Evolutionary conservation across 176 grass and related monocot species (phyloP), one percentile per base, ranked within the genome.

Genomic region (Raddia guianensis): DNA sequence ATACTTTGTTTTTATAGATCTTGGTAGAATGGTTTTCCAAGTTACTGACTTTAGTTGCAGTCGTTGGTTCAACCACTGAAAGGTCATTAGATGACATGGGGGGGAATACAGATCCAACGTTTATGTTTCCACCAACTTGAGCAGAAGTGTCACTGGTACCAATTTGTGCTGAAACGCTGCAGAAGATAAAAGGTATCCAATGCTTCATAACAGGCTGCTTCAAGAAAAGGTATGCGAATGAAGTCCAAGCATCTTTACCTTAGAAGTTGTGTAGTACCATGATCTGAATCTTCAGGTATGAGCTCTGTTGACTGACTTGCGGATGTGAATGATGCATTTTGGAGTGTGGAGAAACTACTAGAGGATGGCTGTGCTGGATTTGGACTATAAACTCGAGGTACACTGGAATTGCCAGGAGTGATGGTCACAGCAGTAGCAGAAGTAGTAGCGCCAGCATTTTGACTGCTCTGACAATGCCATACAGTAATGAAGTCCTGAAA

Each of bases 401-500:
- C 34, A 66, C 65, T 76, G 21, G 86, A 82, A 85, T 91, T 79
- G 52, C 59, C 68, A 62, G 84, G 53, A 63, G 73, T 75, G 78
- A 68, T 19, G 9, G 78, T 60, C 49, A 65, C 49, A 5, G 88
- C 60, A 45, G 84, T 83, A 66, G 75, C 69, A 88, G 89, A 8
- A 78, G 88, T 49, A 9, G 66, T 80, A 83, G 86, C 74, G 64
- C 73, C 86, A 81, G 88, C 80, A 91, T 89, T 98, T 80, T 94
- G 89, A 82, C 77, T 83, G 79, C 80, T 84, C 68, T 98, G 91
- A 59, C 88, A 85, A 56, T 98, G 92, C 95, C 95, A 98, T 52
- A 95, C 81, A 87, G 88, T 87, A 18, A 92, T 87, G 74, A 98
- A 98, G 79, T 98, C 95, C 95, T 98, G 81, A 63, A 86, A 74